A percentile compares a stretch with the other conserved stretches of the same genome.
Evolutionary conservation across 73 alveolate genomes (phyloP).

Genomic region (Stentor roeselii): DNA sequence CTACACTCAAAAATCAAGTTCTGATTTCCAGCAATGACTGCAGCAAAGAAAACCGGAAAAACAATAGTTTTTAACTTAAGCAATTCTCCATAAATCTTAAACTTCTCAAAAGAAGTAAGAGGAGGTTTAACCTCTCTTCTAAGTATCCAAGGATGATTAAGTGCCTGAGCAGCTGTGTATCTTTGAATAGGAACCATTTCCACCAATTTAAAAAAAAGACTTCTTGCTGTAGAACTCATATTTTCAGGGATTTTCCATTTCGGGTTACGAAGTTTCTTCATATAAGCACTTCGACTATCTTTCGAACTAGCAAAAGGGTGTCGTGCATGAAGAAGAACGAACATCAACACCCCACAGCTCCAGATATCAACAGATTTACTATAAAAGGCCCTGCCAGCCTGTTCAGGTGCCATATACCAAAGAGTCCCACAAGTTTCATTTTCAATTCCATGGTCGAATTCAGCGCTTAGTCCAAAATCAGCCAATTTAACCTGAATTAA

Average conservation of each 20-base stretch:
- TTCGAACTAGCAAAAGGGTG: conserved; percentile 59
- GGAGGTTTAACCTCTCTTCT: background rate
- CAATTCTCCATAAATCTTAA: too few relatives aligned
- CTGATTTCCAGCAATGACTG: too few relatives aligned
- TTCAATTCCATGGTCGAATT: conserved; percentile 41
- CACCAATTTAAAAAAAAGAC: conserved; percentile 39
- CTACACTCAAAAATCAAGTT: too few relatives aligned
- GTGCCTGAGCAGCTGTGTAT: conserved; percentile 66
- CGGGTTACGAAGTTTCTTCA: background rate
- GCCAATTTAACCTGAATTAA: conserved; percentile 30
- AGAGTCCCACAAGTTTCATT: conserved; percentile 61
- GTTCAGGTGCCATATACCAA: conserved; percentile 76
- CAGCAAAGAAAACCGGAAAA: too few relatives aligned
- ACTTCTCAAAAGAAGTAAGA: too few relatives aligned
- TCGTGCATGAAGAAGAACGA: conserved; percentile 41
- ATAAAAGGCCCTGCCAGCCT: conserved; percentile 41
- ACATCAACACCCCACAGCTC: conserved; percentile 59
- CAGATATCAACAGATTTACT: conserved; percentile 62
- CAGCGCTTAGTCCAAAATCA: conserved; percentile 66
- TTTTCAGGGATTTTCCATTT: conserved; percentile 5
- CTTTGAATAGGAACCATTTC: conserved; percentile 59
- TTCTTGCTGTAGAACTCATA: conserved; percentile 36
- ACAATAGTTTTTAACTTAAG: too few relatives aligned
- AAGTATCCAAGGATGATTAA: conserved; percentile 74
- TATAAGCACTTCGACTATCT: conserved; percentile 2